phyloP scores from a whole-genome alignment of 768 basidiomycete genomes.

The Boletus tomentosulus region DNA sequence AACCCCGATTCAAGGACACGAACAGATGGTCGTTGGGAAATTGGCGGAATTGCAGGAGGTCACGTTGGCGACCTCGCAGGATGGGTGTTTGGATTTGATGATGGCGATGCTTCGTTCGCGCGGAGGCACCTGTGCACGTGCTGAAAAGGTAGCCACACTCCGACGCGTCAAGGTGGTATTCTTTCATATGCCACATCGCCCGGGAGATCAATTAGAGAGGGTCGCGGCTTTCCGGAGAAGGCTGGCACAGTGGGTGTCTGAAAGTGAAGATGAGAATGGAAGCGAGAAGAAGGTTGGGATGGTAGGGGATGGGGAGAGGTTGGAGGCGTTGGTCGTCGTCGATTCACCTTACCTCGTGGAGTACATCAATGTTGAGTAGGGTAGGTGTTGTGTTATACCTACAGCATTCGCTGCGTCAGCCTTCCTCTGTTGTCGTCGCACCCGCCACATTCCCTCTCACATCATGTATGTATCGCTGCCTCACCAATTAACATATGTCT shows the following conservation, averaged over 20 bases:
- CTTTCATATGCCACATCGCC: background rate
- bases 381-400: too few species aligned
- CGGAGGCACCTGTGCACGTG: background rate
- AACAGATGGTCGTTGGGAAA: background rate
- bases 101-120: conserved; percentile 11
- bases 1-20: background rate
- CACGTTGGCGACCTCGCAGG: conserved; percentile 12
- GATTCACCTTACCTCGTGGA: conserved; percentile 1
- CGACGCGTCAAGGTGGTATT: conserved; percentile 4
- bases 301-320: too few species aligned
- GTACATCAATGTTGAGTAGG: conserved; percentile 6
- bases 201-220: background rate
- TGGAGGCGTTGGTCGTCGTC: conserved; percentile 6
- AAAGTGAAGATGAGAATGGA: background rate
- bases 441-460: too few species aligned
- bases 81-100: conserved; percentile 7
- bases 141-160: conserved; percentile 3
- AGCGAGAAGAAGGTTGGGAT: background rate
- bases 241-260: background rate
- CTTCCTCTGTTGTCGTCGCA: too few species aligned
- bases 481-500: too few species aligned
- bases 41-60: conserved; percentile 12
- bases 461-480: too few species aligned
- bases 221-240: background rate
- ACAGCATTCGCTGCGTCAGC: too few species aligned